Evolutionary conservation across 2,329 filamentous ascomycete species (phyloP), one percentile per base, ranked within the genome.

Genomic region (Pseudogymnoascus pannorum): DNA sequence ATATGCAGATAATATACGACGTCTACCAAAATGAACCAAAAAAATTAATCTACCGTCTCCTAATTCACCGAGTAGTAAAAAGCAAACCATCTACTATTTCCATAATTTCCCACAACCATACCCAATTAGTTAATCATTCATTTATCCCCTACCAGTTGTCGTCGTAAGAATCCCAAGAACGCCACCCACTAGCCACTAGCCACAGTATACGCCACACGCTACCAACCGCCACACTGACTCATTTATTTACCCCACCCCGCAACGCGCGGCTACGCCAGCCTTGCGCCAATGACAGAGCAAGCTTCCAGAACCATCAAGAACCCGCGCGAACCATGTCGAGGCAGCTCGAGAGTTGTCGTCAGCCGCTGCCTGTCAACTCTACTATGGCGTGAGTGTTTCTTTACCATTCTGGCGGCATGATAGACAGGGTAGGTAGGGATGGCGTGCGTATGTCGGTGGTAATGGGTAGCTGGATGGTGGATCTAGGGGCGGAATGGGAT

Each of bases 271-370:
- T 54, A 31, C 48, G 22, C 44, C 48, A 54, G 48, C 48, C 48
- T 54, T 54, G 48, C 48, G 26, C 48, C 48, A 54, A 54, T 54
- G 48, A 54, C 48, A 54, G 24, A 12, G 48, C n/a, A 54, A 54
- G 26, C 26, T 54, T 54, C 48, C 48, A 54, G 48, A 54, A 54
- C n/a, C 26, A 54, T 54, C 48, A 54, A 31, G 48, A 54, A 54
- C 48, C 16, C 26, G 9, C 48, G n/a, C 26, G 58, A 59, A 64
- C n/a, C 64, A 68, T 36, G 65, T 61, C 9, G 57, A 64, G n/a
- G 48, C 62, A 42, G 65, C 64, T 24, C n/a, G 66, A 67, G 51
- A 65, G 44, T 60, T 26, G 35, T 38, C 58, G 58, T 33, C 14
- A 44, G 58, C 35, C 26, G 18, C 14, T 8, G 11, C 22, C 22